Evolutionary conservation across 2,329 filamentous ascomycete genomes (phyloP), one percentile per base, ranked within the genome.

Genomic region (Tolypocladium endophyticum): DNA sequence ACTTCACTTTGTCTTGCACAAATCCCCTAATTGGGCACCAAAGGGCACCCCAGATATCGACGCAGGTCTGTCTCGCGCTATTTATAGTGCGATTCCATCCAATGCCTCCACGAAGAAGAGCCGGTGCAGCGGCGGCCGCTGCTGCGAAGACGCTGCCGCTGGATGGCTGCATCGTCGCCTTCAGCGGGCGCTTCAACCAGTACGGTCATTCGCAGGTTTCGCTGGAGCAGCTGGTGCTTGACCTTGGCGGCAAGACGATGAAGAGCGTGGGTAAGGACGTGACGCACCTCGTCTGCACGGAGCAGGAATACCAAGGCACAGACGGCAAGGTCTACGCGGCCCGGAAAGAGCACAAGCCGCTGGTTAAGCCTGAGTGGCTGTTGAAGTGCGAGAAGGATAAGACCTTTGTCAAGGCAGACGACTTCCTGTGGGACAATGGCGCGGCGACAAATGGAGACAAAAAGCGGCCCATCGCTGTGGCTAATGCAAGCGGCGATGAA

Each of bases 321-420:
- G 78, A 79, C 0, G 68, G 73, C 52, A 87, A 87, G 66, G 79
- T 82, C 63, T 74, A 74, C 64, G 71, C 80, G 20, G 81, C 78
- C 5, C 69, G 74, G 12, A 64, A 74, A 16, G 74, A 78, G 39
- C 74, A 70, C 25, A 72, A 87, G 16, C 77, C 77, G 3, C 77
- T 90, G 54, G 79, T 90, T 33, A 76, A 72, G 12, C 69, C 86
- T 0, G 72, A 81, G 18, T 91, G 88, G 88, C 72, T 86, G n/a
- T 63, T 81, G 2, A 79, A 85, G n/a, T 85, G 79, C 28, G 72
- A 81, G 43, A 61, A 63, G 12, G 60, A 69, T 45, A 64, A 66
- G 30, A 65, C 63, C 56, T 64, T 65, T 52, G 62, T 71, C 16
- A 61, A 63, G 25, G 64, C 61, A 1, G 66, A 70, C 30, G 63